Percentiles rank a stretch among this genome's conserved stretches.
These are phyloP conservation scores for Chrysoporthe austroafricana DNA, from an alignment of 2,329 filamentous ascomycete genomes.

Conservation along the genomic window DNA sequence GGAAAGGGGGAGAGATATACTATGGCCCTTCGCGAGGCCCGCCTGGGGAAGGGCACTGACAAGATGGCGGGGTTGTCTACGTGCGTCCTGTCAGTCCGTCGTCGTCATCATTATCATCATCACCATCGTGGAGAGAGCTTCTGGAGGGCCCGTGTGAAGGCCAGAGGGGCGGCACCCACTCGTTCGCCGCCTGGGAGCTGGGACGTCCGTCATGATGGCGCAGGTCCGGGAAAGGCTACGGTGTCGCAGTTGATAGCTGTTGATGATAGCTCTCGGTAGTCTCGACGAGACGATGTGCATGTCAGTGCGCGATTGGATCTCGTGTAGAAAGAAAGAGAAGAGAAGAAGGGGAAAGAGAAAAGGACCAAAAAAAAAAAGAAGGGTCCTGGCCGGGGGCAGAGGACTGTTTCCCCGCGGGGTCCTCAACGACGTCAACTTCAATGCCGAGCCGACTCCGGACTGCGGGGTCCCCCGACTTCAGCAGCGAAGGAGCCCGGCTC, in stretches of 20 bases:
- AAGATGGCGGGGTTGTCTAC: constrained; percentile 55
- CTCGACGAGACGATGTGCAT: not conserved
- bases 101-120: too few species aligned
- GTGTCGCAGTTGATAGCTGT: not conserved
- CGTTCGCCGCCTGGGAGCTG: constrained; percentile 21
- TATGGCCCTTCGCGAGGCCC: too few species aligned
- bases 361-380: too few species aligned
- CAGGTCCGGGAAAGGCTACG: not conserved
- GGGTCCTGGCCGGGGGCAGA: not conserved
- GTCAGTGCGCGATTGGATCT: not conserved
- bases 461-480: constrained; percentile 13
- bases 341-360: not conserved
- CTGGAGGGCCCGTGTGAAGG: too few species aligned
- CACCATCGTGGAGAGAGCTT: constrained; percentile 15
- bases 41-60: constrained; percentile 41
- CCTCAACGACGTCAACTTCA: constrained; percentile 13
- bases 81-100: constrained; percentile 11
- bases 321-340: not conserved
- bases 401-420: constrained; percentile 15
- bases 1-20: not conserved
- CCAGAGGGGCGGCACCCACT: constrained; percentile 9
- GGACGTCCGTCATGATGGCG: constrained; percentile 23
- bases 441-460: constrained; percentile 18
- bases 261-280: not conserved
- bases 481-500: not conserved